Conservation (phyloP, 192 early-diverging fungal genomes). For the Phlyctochytrium planicorne region DNA sequence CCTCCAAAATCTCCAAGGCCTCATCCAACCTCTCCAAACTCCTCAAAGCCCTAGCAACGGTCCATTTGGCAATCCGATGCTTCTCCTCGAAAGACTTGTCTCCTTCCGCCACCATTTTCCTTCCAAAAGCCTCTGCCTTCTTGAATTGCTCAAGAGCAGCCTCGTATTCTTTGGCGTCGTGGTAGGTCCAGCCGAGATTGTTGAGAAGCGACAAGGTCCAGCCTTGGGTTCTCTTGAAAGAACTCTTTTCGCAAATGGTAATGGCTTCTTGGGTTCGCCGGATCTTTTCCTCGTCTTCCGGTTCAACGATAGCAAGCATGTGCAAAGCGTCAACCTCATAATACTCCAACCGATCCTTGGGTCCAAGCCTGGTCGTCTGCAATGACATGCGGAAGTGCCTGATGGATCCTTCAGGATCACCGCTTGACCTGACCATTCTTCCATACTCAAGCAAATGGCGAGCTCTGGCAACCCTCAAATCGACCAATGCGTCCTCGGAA, state of each 20-base stretch:
- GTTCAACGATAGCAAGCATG: background rate
- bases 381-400: conserved; percentile 1
- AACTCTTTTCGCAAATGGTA: background rate
- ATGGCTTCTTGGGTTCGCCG: background rate
- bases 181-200: background rate
- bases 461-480: background rate
- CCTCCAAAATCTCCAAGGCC: background rate
- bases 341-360: background rate
- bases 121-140: background rate
- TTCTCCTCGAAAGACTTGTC: background rate
- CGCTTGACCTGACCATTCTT: background rate
- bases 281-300: background rate
- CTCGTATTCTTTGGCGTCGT: background rate
- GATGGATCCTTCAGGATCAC: background rate
- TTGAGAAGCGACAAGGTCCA: background rate
- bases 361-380: conserved; percentile 1
- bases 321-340: conserved; percentile 1
- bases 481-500: background rate
- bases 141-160: background rate
- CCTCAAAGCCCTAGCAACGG: background rate
- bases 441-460: background rate
- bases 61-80: background rate
- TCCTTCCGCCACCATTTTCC: too few relatives aligned
- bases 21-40: background rate
- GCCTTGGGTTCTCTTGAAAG: background rate